Base-by-base conservation (phyloP, 1,284 basidiomycete genomes). In the Heterobasidion irregulare region DNA sequence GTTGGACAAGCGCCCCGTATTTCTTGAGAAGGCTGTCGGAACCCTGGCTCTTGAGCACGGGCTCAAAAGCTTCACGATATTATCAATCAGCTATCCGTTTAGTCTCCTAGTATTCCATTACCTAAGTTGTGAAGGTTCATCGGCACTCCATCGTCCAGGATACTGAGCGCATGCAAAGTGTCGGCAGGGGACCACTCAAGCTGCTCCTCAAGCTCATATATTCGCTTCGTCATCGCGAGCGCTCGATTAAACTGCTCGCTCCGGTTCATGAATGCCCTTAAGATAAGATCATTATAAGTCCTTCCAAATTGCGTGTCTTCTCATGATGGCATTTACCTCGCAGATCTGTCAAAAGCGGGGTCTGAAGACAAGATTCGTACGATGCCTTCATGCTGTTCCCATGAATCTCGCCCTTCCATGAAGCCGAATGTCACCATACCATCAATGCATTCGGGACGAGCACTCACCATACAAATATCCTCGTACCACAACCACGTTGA, bases 11-110 rank as follows among this genome's bases (percentile, higher is more conserved):
- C 1, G 65, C 64, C 8, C 72, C 74, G 57, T 81, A 86, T 59
- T 78, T 73, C 8, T 71, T 67, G 12, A 80, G 57, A 9, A 86
- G 70, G 9, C 72, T 69, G 1, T 74, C 67, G 0, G 78, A 79
- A 7, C 73, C 83, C 69, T 89, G 83, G 4, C 79, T 75, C 51
- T 75, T 64, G 56, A 88, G 76, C 18, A 90, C 80, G 2, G 86
- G 86, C 57, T 82, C 77, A 61, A 87, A 89, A 0, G 83, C 86
- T 82, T 55, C 15, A 55, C 15, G 43, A 43, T 52, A 56, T 61
- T 4, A 56, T 49, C 13, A 43, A 43, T 32, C 35, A 56, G 41
- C 34, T 26, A n/a, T 15, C 54, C 26, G 50, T 53, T 32, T n/a
- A 4, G 36, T 18, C 48, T 12, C 16, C 47, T 48, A 18, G 41